phyloP scores from a whole-genome alignment of 192 early-diverging fungal genomes.

The Gonapodya prolifera region DNA sequence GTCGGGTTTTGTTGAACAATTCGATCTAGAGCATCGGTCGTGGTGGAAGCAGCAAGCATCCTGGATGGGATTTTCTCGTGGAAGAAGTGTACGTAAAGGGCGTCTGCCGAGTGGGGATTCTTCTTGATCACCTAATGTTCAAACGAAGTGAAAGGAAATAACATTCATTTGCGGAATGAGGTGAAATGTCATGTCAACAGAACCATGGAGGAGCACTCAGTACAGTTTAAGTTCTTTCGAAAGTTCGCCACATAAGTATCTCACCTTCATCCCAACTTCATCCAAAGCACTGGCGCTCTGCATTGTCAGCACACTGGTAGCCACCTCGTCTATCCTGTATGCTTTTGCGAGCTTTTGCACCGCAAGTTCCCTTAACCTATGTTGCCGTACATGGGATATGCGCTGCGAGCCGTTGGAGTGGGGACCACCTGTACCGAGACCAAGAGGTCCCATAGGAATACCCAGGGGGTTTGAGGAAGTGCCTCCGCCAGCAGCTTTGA shows the following conservation, averaged over 20 bases:
- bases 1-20: conserved; percentile 13
- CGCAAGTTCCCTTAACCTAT: conserved; percentile 20
- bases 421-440: conserved; percentile 5
- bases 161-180: too few relatives aligned
- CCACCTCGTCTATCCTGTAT: conserved; percentile 23
- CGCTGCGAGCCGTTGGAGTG: background rate
- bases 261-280: conserved; percentile 21
- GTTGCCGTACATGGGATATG: conserved; percentile 16
- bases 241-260: background rate
- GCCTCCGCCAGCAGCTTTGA: conserved; percentile 15
- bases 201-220: too few relatives aligned
- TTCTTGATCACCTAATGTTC: conserved; percentile 23
- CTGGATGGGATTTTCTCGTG: conserved; percentile 30
- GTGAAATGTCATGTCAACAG: too few relatives aligned
- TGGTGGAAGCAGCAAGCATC: conserved; percentile 22
- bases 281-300: conserved; percentile 23
- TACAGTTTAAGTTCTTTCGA: too few relatives aligned
- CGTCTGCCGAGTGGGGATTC: conserved; percentile 17
- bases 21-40: conserved; percentile 14
- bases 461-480: conserved; percentile 9
- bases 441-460: background rate
- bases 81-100: conserved; percentile 25
- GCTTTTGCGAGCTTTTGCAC: conserved; percentile 21
- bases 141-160: background rate
- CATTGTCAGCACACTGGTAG: conserved; percentile 23